Base-by-base conservation (phyloP, 1,139 yeast genomes). In the Diutina catenulata region DNA sequence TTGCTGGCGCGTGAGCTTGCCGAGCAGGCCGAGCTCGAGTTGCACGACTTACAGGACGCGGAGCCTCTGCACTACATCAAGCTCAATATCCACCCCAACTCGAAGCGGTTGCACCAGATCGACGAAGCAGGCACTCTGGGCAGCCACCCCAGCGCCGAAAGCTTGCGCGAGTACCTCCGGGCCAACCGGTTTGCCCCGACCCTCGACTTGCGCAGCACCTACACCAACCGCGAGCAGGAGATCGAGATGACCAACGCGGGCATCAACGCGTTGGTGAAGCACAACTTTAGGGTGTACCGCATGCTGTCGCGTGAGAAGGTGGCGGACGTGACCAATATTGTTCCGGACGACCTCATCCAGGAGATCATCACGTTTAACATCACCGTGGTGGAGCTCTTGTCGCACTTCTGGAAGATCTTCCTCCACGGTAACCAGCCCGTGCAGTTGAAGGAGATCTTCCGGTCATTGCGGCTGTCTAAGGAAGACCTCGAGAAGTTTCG, bases 31-130 rank as follows among this genome's bases (percentile, higher is more conserved):
- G 61, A 66, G 18, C 57, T 81, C 36, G 64, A 70, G 36, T 67
- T 82, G 31, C 62, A 63, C 22, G 95, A 87, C 50, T 63, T 84
- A 41, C 76, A 76, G 39, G 70, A 68, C 5, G 57, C 57, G 3
- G 61, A 62, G 16, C 59, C 59, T 3, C 64, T 74, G 4, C 74
- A 72, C 39, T 78, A 72, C 46, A 70, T 81, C 14, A 72, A 73
- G 48, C 67, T 86, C 37, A 66, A 75, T 44, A 60, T 81, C 18
- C 40, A 41, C 26, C 28, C 38, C 28, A 31, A 37, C 9, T 25
- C 26, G 14, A 26, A 31, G 18, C 36, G 37, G 10, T 46, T 54
- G 7, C 49, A 38, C 42, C 42, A 28, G 43, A 38, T 15, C 15
- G 28, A 20, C 15, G 28, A 13, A 25, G 21, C 28, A 4, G 27